A percentile compares a stretch with the other conserved stretches of the same genome.
These are phyloP conservation scores for Galerina sulciceps DNA, from an alignment of 768 basidiomycete genomes.

Conservation along the genomic window DNA sequence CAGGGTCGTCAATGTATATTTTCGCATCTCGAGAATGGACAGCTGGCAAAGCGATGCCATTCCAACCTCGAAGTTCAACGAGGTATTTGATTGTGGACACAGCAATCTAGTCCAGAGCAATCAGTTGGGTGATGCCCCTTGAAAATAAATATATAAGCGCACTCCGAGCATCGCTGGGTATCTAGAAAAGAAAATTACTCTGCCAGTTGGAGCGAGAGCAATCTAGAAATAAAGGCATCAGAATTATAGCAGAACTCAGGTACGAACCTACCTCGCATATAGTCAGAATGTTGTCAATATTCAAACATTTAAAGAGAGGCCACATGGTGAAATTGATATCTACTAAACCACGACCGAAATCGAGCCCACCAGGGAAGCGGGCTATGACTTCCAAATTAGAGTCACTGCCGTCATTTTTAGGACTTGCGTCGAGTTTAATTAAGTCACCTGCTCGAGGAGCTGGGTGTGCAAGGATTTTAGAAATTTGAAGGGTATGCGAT, in stretches of 20 bases:
- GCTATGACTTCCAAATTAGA: slow-evolving; percentile 81
- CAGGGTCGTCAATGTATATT: slow-evolving; percentile 94
- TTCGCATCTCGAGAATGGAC: slow-evolving; percentile 90
- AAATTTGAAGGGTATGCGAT: slow-evolving; percentile 88
- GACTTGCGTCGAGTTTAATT: slow-evolving; percentile 84
- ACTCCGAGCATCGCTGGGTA: slow-evolving; percentile 93
- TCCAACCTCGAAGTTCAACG: slow-evolving; percentile 93
- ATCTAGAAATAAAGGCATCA: slow-evolving; percentile 53
- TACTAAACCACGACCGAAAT: slow-evolving; percentile 89
- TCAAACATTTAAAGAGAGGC: slow-evolving; percentile 92
- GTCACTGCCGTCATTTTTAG: slow-evolving; percentile 55
- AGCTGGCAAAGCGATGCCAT: slow-evolving; percentile 80
- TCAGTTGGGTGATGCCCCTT: not conserved
- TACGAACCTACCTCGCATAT: slow-evolving; percentile 76
- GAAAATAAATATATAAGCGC: slow-evolving; percentile 21
- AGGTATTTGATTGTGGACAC: slow-evolving; percentile 92
- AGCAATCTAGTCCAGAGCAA: slow-evolving; percentile 61
- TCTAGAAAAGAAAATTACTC: slow-evolving; percentile 85
- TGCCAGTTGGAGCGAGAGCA: slow-evolving; percentile 85
- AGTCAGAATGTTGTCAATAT: slow-evolving; percentile 91
- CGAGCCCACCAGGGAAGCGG: slow-evolving; percentile 90
- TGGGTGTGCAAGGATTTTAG: slow-evolving; percentile 85
- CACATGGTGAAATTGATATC: slow-evolving; percentile 97
- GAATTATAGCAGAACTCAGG: not conserved
- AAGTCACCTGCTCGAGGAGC: slow-evolving; percentile 88